A percentile compares a stretch with the other conserved stretches of the same genome.
Evolutionary conservation across 257 asterid genomes (phyloP).

Genomic region (Solanum dulcamara): DNA sequence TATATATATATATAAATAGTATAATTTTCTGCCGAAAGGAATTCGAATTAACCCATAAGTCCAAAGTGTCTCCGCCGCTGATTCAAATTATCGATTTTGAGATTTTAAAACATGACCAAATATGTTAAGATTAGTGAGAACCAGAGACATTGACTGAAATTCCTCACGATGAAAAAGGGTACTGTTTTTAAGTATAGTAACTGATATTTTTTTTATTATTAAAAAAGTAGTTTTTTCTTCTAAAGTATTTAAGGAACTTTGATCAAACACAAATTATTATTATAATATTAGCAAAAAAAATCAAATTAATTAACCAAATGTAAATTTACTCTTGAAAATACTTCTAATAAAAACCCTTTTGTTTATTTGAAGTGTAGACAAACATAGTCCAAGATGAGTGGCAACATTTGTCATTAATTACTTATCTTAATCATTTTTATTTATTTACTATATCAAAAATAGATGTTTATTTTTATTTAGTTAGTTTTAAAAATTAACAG

Average conservation of each 20-base stretch:
- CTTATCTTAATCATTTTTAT: not conserved
- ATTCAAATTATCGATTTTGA: too few species aligned
- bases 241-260: not conserved
- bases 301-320: not conserved
- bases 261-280: not conserved
- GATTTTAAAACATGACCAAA: too few species aligned
- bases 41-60: too few species aligned
- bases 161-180: not conserved
- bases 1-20: too few species aligned
- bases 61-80: too few species aligned
- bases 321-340: not conserved
- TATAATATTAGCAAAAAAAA: not conserved
- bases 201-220: fast-evolving
- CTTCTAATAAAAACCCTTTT: not conserved
- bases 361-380: not conserved
- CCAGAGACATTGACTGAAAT: not conserved
- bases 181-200: not conserved
- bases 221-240: not conserved
- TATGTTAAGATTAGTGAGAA: too few species aligned
- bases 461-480: not conserved
- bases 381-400: not conserved
- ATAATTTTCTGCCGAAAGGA: too few species aligned
- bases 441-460: not conserved
- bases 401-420: not conserved
- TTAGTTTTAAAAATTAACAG: not conserved